phyloP scores from a whole-genome alignment of 176 grass and related monocot genomes.

The Rhynchospora breviuscula region DNA sequence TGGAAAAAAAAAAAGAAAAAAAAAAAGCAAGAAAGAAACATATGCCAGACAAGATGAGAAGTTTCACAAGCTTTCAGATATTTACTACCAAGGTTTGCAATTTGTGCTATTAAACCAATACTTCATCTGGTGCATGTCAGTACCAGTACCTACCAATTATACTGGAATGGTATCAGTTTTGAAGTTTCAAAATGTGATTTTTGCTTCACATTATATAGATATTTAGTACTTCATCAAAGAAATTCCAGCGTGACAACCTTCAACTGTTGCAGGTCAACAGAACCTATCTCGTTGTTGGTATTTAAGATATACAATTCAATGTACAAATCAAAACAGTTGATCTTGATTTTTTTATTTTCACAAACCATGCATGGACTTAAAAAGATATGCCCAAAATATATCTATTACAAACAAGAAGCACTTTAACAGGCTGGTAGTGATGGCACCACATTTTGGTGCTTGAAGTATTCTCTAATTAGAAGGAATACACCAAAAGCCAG shows the following conservation, averaged over 20 bases:
- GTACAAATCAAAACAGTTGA: background rate
- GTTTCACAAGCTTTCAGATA: background rate
- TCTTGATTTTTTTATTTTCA: background rate
- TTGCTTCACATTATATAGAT: background rate
- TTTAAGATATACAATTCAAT: background rate
- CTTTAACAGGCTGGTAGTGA: no score
- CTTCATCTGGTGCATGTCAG: background rate
- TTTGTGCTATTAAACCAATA: background rate
- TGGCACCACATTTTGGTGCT: no score
- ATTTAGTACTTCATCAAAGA: background rate
- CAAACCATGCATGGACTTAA: background rate
- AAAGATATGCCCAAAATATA: no score
- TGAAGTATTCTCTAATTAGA: background rate
- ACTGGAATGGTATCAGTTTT: background rate
- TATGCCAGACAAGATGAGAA: background rate
- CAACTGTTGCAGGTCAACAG: background rate
- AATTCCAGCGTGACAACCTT: background rate
- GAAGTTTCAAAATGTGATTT: background rate
- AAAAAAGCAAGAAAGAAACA: background rate
- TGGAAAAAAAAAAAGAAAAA: no score
- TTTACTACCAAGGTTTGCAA: slow-evolving; percentile 20
- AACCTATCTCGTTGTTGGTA: background rate
- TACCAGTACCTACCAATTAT: background rate
- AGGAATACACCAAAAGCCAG: background rate
- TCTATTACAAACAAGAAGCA: no score